A percentile compares a stretch with the other conserved stretches of the same genome.
phyloP scores from a whole-genome alignment of 345 rosid genomes.

The Bruguiera gymnorhiza region DNA sequence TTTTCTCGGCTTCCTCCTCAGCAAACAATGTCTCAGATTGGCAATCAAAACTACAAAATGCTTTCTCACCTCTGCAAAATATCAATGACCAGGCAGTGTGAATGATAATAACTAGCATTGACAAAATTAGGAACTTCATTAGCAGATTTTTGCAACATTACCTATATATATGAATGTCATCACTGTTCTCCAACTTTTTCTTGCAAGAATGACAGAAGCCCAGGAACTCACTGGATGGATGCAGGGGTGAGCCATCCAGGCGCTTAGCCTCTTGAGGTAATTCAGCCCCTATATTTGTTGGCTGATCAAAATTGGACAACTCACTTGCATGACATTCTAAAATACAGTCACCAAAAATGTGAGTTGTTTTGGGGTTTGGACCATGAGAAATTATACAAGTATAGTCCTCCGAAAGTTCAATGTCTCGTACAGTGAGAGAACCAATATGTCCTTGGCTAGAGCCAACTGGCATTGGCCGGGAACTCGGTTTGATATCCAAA shows the following conservation, averaged over 20 bases:
- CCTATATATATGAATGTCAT: constrained; percentile 38
- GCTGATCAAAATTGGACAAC: constrained; percentile 28
- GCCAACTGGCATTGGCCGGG: constrained; percentile 40
- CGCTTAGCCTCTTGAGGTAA: constrained; percentile 15
- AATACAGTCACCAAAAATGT: constrained; percentile 53
- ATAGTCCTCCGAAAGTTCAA: constrained; percentile 69
- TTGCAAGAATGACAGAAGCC: constrained; percentile 40
- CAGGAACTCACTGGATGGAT: constrained; percentile 28
- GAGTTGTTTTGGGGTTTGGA: constrained; percentile 60
- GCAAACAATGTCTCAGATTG: constrained; percentile 28
- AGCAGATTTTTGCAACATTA: constrained; percentile 15
- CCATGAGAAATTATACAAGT: constrained; percentile 69
- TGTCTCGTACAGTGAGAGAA: constrained; percentile 46
- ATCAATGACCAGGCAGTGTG: constrained; percentile 10
- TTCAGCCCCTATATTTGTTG: constrained; percentile 27
- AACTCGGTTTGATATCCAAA: constrained; percentile 25
- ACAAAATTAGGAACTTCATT: neutral
- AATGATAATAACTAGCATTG: neutral
- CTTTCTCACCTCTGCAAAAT: constrained; percentile 34
- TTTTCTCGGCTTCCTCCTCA: constrained; percentile 33
- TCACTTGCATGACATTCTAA: constrained; percentile 49
- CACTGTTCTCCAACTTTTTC: constrained; percentile 26
- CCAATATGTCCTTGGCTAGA: constrained; percentile 22
- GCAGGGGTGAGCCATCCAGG: constrained; percentile 9
- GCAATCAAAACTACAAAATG: constrained; percentile 38